Evolutionary conservation across 2,329 filamentous ascomycete species (phyloP), one percentile per base, ranked within the genome.

Genomic region (Fusarium nodosum): DNA sequence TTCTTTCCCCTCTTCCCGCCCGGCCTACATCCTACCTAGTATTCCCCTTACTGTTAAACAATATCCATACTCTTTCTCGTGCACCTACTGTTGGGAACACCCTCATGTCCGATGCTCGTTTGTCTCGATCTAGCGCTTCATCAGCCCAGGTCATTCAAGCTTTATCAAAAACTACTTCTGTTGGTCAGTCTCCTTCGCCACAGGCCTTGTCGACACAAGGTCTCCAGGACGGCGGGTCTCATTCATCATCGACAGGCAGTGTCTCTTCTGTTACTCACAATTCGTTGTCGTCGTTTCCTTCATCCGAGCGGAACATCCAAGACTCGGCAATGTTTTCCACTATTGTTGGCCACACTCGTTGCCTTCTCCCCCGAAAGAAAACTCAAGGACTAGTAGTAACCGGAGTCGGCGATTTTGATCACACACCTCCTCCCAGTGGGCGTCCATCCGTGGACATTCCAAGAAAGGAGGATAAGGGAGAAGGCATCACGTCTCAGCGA

Each of bases 401-500:
- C 60, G 71, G 71, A 15, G 34, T 51, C 34, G 72, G 71, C n/a
- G 73, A 74, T 48, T 78, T 81, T 51, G 76, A 80, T 58, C 63
- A 71, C 22, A 79, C 78, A 22, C 78, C 79, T 20, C 68, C 74
- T n/a, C 74, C 76, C 11, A 80, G 78, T 47, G 57, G 63, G 30
- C 76, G 74, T 18, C 57, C 74, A 18, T 79, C 77, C 11, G 48
- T 78, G 11, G 69, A 74, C 1, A 45, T 68, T 15, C 48, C 72
- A 26, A 66, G 71, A 20, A 24, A 53, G 5, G 64, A 72, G 12
- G 57, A 64, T 11, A 53, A 58, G 15, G 56, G 18, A 56, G 28
- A 16, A 20, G 50, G 53, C 10, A 42, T 51, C 7, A 54, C 41
- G 12, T 54, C 64, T 41, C 68, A 67, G 13, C 72, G 77, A 44